Conservation (phyloP, 257 asterid genomes). For the Oldenlandia corymbosa region DNA sequence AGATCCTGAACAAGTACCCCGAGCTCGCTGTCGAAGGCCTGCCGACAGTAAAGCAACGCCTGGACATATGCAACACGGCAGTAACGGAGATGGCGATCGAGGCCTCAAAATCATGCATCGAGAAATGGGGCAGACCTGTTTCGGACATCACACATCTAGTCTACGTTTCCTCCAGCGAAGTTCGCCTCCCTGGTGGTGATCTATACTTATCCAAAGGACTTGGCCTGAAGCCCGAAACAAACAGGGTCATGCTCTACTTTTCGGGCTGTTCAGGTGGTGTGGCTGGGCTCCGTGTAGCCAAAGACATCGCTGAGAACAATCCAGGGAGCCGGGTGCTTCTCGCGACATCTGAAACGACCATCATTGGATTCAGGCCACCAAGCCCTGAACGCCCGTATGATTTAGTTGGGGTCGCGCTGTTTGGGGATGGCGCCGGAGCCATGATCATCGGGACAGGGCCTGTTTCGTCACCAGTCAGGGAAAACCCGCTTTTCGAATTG, state of each 20-base stretch:
- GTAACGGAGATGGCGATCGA: conserved; percentile 91
- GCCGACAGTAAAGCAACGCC: conserved; percentile 74
- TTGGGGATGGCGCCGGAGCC: conserved; percentile 96
- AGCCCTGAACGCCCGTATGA: conserved; percentile 71
- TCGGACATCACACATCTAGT: conserved; percentile 83
- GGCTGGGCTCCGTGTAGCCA: conserved; percentile 92
- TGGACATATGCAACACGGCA: conserved; percentile 81
- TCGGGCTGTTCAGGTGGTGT: conserved; percentile 98
- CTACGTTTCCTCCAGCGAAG: conserved; percentile 95
- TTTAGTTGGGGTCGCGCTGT: conserved; percentile 80
- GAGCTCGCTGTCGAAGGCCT: conserved; percentile 78
- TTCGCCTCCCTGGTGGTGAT: conserved; percentile 90
- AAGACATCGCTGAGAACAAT: conserved; percentile 92
- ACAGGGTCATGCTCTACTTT: conserved; percentile 72
- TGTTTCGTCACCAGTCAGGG: conserved; percentile 11
- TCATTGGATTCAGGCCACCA: conserved; percentile 86
- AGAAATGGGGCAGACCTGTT: conserved; percentile 65
- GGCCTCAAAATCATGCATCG: conserved; percentile 71
- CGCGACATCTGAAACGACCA: conserved; percentile 87
- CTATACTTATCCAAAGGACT: conserved; percentile 85
- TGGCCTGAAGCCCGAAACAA: conserved; percentile 60
- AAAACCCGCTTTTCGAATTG: conserved; percentile 65
- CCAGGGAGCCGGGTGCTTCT: conserved; percentile 76
- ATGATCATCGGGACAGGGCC: conserved; percentile 61
- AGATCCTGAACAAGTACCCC: conserved; percentile 73